phyloP scores from a whole-genome alignment of 2,329 filamentous ascomycete genomes.

The Fusarium pilosicola region DNA sequence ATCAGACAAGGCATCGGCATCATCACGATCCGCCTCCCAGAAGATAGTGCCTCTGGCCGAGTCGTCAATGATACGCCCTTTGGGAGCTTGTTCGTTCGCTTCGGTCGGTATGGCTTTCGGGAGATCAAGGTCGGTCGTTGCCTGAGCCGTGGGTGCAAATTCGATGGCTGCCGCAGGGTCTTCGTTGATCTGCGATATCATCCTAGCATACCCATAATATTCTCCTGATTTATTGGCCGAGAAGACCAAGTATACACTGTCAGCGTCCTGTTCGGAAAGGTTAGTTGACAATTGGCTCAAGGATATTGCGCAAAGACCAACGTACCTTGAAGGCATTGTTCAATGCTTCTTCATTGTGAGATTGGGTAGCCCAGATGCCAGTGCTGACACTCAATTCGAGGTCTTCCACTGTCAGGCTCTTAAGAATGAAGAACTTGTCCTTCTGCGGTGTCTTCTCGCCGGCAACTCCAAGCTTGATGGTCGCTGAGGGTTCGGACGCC shows the following conservation, averaged over 20 bases:
- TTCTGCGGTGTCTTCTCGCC: slow-evolving; percentile 49
- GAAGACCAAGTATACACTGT: slow-evolving; percentile 91
- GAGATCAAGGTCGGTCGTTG: slow-evolving; percentile 69
- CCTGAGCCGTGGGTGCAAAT: slow-evolving; percentile 73
- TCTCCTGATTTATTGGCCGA: slow-evolving; percentile 98
- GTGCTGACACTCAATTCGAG: slow-evolving; percentile 88
- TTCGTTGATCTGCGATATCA: slow-evolving; percentile 85
- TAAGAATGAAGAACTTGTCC: slow-evolving; percentile 91
- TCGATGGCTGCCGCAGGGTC: slow-evolving; percentile 76
- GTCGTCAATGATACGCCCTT: slow-evolving; percentile 90
- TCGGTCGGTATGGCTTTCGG: slow-evolving; percentile 84
- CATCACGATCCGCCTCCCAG: slow-evolving; percentile 83
- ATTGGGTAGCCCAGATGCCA: slow-evolving; percentile 92
- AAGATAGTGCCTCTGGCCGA: slow-evolving; percentile 95
- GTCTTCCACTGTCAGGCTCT: slow-evolving; percentile 91
- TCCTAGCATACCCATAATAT: slow-evolving; percentile 94
- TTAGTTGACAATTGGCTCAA: slow-evolving; percentile 1
- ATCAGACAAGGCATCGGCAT: slow-evolving; percentile 55
- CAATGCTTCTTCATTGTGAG: slow-evolving; percentile 86
- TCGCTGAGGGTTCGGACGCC: neutral
- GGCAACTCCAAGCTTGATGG: neutral
- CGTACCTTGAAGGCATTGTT: slow-evolving; percentile 85
- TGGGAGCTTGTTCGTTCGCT: slow-evolving; percentile 80
- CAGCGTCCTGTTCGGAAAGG: slow-evolving; percentile 66
- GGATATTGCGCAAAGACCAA: neutral